phyloP scores from a whole-genome alignment of 805 yeast species.

The Jamesozyma hellenica region DNA sequence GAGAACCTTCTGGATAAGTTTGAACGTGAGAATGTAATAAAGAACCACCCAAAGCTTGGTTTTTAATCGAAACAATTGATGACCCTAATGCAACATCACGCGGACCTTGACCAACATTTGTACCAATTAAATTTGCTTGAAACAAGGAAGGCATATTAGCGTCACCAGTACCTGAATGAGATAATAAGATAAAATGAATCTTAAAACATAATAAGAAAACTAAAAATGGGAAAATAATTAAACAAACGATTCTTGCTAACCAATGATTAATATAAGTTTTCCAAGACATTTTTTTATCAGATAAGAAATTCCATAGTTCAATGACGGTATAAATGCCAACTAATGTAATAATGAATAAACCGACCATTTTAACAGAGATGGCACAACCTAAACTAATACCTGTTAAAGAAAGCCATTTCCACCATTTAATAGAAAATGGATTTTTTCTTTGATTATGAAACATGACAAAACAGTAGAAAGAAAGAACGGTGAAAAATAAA shows the following conservation, averaged over 20 bases:
- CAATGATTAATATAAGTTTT: constrained; percentile 48
- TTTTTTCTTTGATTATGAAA: constrained; percentile 38
- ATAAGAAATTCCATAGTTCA: constrained; percentile 78
- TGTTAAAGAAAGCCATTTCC: constrained; percentile 80
- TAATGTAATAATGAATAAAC: constrained; percentile 75
- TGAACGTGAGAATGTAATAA: constrained; percentile 83
- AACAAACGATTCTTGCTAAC: constrained; percentile 51
- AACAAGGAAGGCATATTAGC: constrained; percentile 71
- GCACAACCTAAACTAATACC: constrained; percentile 86
- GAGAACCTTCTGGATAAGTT: constrained; percentile 83
- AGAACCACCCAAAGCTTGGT: constrained; percentile 70
- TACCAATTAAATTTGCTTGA: constrained; percentile 65
- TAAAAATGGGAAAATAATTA: constrained; percentile 52
- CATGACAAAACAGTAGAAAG: constrained; percentile 50
- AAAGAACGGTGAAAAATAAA: constrained; percentile 63
- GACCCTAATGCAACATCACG: constrained; percentile 62
- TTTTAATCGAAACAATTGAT: constrained; percentile 37
- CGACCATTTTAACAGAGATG: constrained; percentile 93
- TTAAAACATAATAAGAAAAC: constrained; percentile 63
- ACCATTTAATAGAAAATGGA: constrained; percentile 75
- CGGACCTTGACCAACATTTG: constrained; percentile 58
- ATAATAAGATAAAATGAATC: constrained; percentile 64
- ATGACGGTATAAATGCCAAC: constrained; percentile 84
- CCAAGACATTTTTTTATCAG: constrained; percentile 48
- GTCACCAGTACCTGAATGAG: constrained; percentile 76